phyloP scores from a whole-genome alignment of 768 basidiomycete species.

The Lactarius hengduanensis region DNA sequence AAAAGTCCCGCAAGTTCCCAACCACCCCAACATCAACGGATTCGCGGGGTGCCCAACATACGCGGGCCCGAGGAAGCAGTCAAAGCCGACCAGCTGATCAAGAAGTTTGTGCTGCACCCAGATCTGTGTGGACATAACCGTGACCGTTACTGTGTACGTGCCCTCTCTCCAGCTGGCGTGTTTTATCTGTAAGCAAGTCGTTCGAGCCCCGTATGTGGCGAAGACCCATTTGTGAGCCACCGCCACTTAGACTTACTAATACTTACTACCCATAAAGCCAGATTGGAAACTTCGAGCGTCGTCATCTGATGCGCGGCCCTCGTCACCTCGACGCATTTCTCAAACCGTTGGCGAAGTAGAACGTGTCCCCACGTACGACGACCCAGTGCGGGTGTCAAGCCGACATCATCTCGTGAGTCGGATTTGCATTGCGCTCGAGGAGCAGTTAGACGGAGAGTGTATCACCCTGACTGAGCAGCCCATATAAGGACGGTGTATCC shows the following conservation, averaged over 20 bases:
- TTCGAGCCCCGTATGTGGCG: conserved; percentile 45
- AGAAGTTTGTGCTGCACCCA: conserved; percentile 55
- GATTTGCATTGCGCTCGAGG: conserved; percentile 81
- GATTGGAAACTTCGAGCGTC: conserved; percentile 91
- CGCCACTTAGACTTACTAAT: conserved; percentile 39
- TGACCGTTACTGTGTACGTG: conserved; percentile 44
- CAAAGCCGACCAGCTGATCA: conserved; percentile 91
- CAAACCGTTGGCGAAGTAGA: conserved; percentile 79
- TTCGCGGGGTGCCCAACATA: conserved; percentile 66
- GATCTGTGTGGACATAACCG: conserved; percentile 42
- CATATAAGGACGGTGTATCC: conserved; percentile 97
- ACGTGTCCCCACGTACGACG: conserved; percentile 88
- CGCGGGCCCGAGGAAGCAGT: conserved; percentile 81
- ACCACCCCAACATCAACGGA: conserved; percentile 81
- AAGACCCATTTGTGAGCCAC: conserved; percentile 78
- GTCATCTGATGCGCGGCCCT: conserved; percentile 98
- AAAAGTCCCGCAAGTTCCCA: conserved; percentile 90
- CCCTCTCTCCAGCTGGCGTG: conserved; percentile 24
- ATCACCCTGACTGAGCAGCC: conserved; percentile 97
- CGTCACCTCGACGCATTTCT: conserved; percentile 86
- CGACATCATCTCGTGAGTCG: conserved; percentile 71
- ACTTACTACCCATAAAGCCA: conserved; percentile 92
- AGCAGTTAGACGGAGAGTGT: conserved; percentile 90
- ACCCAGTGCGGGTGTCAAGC: conserved; percentile 96
- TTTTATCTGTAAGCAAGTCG: conserved; percentile 49